Percentiles rank a stretch among this genome's conserved stretches.
phyloP scores from a whole-genome alignment of 345 rosid genomes.

The Salix exigua region DNA sequence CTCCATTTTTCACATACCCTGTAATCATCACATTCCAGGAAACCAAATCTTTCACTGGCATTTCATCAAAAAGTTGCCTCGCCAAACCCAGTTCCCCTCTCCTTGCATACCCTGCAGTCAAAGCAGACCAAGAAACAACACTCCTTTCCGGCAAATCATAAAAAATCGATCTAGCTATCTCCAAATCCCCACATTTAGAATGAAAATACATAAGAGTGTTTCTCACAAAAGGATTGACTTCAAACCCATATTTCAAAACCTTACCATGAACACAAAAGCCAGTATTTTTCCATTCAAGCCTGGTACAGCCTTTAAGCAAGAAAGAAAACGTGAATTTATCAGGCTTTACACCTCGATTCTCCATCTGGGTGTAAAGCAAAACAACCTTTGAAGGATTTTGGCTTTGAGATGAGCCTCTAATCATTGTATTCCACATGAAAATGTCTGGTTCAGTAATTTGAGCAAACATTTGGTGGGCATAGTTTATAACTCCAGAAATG shows the following conservation, averaged over 20 bases:
- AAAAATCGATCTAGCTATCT: slow-evolving; percentile 46
- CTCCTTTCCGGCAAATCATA: slow-evolving; percentile 42
- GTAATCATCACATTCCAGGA: slow-evolving; percentile 87
- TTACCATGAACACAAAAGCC: slow-evolving; percentile 65
- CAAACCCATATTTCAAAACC: slow-evolving; percentile 51
- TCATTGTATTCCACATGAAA: slow-evolving; percentile 56
- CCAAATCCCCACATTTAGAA: slow-evolving; percentile 62
- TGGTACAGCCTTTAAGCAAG: slow-evolving; percentile 63
- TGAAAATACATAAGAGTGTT: slow-evolving; percentile 60
- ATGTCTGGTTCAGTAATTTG: slow-evolving; percentile 49
- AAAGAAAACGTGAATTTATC: slow-evolving; percentile 62
- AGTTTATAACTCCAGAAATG: slow-evolving; percentile 40
- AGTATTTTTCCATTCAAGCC: slow-evolving; percentile 44
- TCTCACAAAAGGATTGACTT: slow-evolving; percentile 46
- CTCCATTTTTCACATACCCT: slow-evolving; percentile 49
- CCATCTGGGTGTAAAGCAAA: slow-evolving; percentile 49
- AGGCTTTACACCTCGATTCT: slow-evolving; percentile 35
- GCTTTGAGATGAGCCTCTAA: slow-evolving; percentile 62
- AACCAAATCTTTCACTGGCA: slow-evolving; percentile 64
- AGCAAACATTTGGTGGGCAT: slow-evolving; percentile 59
- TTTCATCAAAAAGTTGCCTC: slow-evolving; percentile 51
- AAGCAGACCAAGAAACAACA: slow-evolving; percentile 77
- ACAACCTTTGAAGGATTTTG: slow-evolving; percentile 35
- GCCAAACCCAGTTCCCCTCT: slow-evolving; percentile 57
- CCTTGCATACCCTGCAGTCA: slow-evolving; percentile 70